Conservation (phyloP, 148 eudicot species). For the Chenopodium suecicum region DNA sequence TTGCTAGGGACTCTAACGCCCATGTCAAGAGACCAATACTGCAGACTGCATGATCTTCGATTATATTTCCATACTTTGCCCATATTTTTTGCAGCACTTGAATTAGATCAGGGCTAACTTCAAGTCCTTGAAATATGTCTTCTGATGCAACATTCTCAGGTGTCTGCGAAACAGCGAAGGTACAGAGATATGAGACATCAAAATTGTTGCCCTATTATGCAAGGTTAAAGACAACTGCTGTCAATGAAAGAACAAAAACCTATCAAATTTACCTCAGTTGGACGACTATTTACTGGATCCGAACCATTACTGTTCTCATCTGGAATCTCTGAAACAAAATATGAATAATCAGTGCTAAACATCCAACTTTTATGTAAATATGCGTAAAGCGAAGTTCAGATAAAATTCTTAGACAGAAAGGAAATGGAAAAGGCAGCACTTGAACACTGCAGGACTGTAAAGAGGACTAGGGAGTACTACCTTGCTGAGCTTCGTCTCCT, state of each 20-base stretch:
- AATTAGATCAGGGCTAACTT: background rate
- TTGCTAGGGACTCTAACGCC: conserved; percentile 25
- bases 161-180: background rate
- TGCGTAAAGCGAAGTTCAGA: background rate
- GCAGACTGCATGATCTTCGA: background rate
- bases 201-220: background rate
- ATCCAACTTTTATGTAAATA: background rate
- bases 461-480: background rate
- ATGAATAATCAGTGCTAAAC: background rate
- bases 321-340: background rate
- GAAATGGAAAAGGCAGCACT: background rate
- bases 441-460: too few species aligned
- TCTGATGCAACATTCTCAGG: background rate
- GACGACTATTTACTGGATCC: background rate
- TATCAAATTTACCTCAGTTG: background rate
- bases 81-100: conserved; percentile 8
- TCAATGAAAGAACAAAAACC: background rate
- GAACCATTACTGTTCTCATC: background rate
- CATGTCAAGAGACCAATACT: conserved; percentile 14
- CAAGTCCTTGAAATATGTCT: background rate
- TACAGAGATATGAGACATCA: background rate
- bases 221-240: too few species aligned
- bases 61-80: conserved; percentile 8
- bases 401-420: background rate
- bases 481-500: background rate